phyloP scores from a whole-genome alignment of 1,284 basidiomycete species.

The Earliella scabrosa region DNA sequence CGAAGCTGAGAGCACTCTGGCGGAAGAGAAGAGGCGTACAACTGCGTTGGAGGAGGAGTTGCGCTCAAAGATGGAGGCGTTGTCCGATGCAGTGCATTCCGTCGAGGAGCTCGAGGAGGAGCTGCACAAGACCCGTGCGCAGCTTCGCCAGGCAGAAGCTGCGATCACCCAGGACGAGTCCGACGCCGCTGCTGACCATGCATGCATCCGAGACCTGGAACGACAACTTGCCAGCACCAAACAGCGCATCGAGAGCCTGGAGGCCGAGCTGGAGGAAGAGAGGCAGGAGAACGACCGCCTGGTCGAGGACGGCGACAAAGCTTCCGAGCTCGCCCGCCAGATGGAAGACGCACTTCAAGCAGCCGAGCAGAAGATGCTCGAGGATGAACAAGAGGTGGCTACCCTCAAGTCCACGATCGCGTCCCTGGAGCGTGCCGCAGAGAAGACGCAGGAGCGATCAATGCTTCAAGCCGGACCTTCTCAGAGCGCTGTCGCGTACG shows the following conservation, averaged over 20 bases:
- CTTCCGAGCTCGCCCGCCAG: slow-evolving; percentile 59
- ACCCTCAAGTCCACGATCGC: slow-evolving; percentile 56
- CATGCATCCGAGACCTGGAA: slow-evolving; percentile 56
- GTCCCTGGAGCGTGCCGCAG: slow-evolving; percentile 62
- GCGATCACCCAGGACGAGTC: slow-evolving; percentile 63
- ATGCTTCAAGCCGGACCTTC: slow-evolving; percentile 40
- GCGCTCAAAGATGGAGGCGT: slow-evolving; percentile 35
- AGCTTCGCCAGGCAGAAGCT: slow-evolving; percentile 47
- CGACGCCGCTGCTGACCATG: slow-evolving; percentile 47
- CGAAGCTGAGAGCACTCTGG: slow-evolving; percentile 55
- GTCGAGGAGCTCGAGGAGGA: slow-evolving; percentile 33
- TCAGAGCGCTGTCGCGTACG: slow-evolving; percentile 36
- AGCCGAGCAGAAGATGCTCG: slow-evolving; percentile 64
- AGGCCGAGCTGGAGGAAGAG: slow-evolving; percentile 49
- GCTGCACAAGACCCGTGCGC: slow-evolving; percentile 35
- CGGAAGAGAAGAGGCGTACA: slow-evolving; percentile 48
- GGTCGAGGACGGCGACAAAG: slow-evolving; percentile 54
- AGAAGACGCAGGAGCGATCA: slow-evolving; percentile 46
- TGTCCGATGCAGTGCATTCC: slow-evolving; percentile 25
- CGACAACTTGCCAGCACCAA: slow-evolving; percentile 50
- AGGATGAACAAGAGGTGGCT: slow-evolving; percentile 59
- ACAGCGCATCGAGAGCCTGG: slow-evolving; percentile 49
- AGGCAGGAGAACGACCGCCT: slow-evolving; percentile 53
- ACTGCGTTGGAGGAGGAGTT: slow-evolving; percentile 41
- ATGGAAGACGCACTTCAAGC: slow-evolving; percentile 76